These are phyloP conservation scores for Berberis thunbergii DNA, from an alignment of 164 flowering plant species.

Conservation along the genomic window DNA sequence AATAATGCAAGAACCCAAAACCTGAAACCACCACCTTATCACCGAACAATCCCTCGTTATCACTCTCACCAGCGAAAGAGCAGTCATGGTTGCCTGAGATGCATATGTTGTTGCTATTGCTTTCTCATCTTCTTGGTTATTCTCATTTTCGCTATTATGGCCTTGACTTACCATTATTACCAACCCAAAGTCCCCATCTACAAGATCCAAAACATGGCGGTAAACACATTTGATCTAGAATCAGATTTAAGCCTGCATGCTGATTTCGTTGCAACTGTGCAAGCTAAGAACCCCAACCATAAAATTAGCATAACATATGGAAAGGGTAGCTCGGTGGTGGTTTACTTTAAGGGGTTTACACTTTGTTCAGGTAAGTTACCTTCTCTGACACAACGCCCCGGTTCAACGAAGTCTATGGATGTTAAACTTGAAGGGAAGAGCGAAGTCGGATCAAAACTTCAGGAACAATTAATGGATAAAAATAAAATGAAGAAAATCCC, in stretches of 20 bases:
- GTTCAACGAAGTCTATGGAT: constrained; percentile 28
- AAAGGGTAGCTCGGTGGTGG: constrained; percentile 21
- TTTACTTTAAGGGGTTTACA: constrained; percentile 20
- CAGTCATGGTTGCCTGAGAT: constrained; percentile 22
- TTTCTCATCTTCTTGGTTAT: constrained; percentile 29
- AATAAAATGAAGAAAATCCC: constrained; percentile 33
- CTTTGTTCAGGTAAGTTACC: constrained; percentile 52
- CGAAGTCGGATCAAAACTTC: constrained; percentile 47
- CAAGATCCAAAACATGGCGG: constrained; percentile 22
- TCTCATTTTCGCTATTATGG: constrained; percentile 2
- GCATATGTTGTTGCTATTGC: constrained; percentile 45
- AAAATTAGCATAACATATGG: constrained; percentile 41
- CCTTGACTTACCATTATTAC: constrained; percentile 15
- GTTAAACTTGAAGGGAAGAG: constrained; percentile 38
- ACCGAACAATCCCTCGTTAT: constrained; percentile 45
- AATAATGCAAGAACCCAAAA: constrained; percentile 4
- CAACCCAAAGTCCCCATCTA: constrained; percentile 44
- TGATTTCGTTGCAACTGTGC: constrained; percentile 28
- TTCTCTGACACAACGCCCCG: constrained; percentile 36
- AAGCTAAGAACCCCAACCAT: constrained; percentile 50
- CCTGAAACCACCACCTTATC: constrained; percentile 43
- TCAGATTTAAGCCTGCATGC: constrained; percentile 35
- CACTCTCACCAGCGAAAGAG: constrained; percentile 9
- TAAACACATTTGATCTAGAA: constrained; percentile 30
- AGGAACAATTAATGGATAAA: constrained; percentile 29